A percentile compares a stretch with the other conserved stretches of the same genome.
These are phyloP conservation scores for Exophiala spinifera DNA, from an alignment of 2,329 filamentous ascomycete genomes.

Conservation along the genomic window DNA sequence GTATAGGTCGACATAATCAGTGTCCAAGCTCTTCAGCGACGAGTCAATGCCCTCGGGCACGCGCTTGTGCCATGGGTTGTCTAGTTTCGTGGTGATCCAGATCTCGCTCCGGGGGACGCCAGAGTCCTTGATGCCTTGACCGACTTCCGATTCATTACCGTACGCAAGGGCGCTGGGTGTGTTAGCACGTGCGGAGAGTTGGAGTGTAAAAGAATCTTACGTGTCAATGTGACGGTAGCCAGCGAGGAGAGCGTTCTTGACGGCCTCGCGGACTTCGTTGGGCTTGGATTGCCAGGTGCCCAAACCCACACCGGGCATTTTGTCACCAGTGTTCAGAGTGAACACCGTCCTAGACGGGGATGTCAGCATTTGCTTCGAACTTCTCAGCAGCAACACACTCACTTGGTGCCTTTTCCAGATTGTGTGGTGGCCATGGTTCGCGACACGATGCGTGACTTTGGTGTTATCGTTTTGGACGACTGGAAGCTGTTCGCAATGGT, in stretches of 20 bases:
- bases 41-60: conserved; percentile 57
- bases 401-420: conserved; percentile 27
- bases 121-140: conserved; percentile 61
- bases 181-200: neutral
- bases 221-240: conserved; percentile 78
- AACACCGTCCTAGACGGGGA: conserved; percentile 27
- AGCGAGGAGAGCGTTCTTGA: conserved; percentile 63
- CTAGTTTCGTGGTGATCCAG: conserved; percentile 76
- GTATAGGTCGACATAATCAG: conserved; percentile 67
- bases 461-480: neutral
- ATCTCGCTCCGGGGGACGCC: conserved; percentile 64
- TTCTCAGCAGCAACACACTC: neutral
- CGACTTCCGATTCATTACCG: conserved; percentile 70
- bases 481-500: conserved; percentile 1
- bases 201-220: conserved; percentile 23
- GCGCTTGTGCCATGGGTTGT: conserved; percentile 75
- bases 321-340: conserved; percentile 40
- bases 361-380: neutral
- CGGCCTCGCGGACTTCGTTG: conserved; percentile 66
- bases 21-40: conserved; percentile 59
- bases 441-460: conserved; percentile 5
- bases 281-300: conserved; percentile 76
- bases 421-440: conserved; percentile 22
- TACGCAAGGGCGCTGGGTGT: conserved; percentile 63
- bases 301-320: conserved; percentile 62